Conservation (phyloP, 345 rosid genomes). For the Lumnitzera racemosa region DNA sequence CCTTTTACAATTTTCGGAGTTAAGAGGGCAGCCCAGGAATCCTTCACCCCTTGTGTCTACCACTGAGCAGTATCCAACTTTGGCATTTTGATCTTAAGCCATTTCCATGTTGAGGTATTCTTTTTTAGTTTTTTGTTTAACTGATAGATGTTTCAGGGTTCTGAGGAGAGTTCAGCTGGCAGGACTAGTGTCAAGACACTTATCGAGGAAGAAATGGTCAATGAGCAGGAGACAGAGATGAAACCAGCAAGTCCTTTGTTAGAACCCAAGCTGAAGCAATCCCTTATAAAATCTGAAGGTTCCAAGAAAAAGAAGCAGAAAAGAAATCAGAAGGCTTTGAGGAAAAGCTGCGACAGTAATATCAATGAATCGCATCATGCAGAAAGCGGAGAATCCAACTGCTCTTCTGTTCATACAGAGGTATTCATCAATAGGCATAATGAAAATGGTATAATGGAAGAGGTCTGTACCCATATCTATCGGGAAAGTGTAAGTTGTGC, state of each 20-base stretch:
- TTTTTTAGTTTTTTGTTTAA: neutral
- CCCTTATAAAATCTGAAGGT: constrained; percentile 39
- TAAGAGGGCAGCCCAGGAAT: no score
- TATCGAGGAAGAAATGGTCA: constrained; percentile 81
- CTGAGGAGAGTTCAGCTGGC: constrained; percentile 34
- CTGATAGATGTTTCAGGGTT: constrained; percentile 34
- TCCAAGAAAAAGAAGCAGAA: constrained; percentile 38
- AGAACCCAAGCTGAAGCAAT: constrained; percentile 27
- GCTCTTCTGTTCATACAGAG: constrained; percentile 19
- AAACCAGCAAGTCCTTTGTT: constrained; percentile 34
- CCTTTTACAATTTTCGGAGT: no score
- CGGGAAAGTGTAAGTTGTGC: constrained; percentile 36
- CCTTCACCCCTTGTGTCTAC: no score
- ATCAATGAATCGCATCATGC: constrained; percentile 26
- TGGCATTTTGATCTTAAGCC: no score
- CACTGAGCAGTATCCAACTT: no score
- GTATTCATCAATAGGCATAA: constrained; percentile 32
- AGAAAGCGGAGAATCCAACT: constrained; percentile 25
- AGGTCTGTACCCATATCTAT: constrained; percentile 53
- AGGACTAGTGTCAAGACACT: constrained; percentile 88
- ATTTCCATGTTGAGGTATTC: neutral
- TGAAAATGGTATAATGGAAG: constrained; percentile 58
- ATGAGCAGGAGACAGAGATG: constrained; percentile 30
- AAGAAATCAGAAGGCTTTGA: constrained; percentile 39
- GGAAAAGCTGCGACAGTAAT: constrained; percentile 46